phyloP scores from a whole-genome alignment of 306 rosid species.

The Prinsepia uniflora region DNA sequence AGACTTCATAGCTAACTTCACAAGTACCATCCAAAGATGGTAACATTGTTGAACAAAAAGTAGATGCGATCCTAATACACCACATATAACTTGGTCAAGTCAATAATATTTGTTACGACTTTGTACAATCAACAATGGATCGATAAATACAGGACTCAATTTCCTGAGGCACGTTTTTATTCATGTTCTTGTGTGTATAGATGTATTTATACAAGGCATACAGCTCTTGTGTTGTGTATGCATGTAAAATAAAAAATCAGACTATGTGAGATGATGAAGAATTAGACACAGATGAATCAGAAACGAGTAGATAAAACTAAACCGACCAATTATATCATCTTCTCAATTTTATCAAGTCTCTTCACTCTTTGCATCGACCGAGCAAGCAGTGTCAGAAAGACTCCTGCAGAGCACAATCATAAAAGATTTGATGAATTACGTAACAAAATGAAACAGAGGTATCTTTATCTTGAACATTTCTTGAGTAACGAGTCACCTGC shows the following conservation, averaged over 20 bases:
- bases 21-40: neutral
- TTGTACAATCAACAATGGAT: neutral
- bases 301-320: neutral
- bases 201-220: slow-evolving; percentile 13
- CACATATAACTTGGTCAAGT: neutral
- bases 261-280: neutral
- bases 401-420: slow-evolving; percentile 45
- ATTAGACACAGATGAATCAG: neutral
- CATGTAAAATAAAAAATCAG: slow-evolving; percentile 3
- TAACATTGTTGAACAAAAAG: neutral
- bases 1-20: too few species aligned
- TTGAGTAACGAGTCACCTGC: slow-evolving; percentile 51
- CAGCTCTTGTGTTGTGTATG: slow-evolving; percentile 17
- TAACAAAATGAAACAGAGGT: slow-evolving; percentile 8
- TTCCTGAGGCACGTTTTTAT: neutral
- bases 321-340: slow-evolving; percentile 43
- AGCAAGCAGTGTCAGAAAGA: slow-evolving; percentile 47
- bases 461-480: slow-evolving; percentile 3
- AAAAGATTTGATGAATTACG: neutral
- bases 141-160: neutral
- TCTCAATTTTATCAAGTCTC: slow-evolving; percentile 73
- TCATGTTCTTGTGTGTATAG: neutral
- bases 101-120: neutral
- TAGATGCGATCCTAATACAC: neutral
- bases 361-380: slow-evolving; percentile 73